These are phyloP conservation scores for Taiozyma sp. DNA, from an alignment of 1,139 yeast species.

Conservation along the genomic window DNA sequence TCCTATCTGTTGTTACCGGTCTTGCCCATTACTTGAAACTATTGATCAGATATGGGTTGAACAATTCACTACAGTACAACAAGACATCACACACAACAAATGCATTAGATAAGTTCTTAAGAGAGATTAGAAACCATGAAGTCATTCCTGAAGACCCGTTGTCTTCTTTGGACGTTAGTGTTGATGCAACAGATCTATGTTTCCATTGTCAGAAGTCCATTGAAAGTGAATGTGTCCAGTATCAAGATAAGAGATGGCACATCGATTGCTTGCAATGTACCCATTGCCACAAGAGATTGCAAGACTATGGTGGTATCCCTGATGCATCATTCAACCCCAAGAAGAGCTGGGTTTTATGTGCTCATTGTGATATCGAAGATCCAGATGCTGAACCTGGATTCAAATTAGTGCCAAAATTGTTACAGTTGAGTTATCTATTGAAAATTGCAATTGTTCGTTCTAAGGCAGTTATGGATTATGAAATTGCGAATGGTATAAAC, in stretches of 20 bases:
- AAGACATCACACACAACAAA: constrained; percentile 49
- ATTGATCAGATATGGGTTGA: constrained; percentile 74
- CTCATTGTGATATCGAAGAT: constrained; percentile 47
- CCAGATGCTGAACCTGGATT: constrained; percentile 52
- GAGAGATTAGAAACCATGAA: constrained; percentile 45
- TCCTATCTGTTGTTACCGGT: constrained; percentile 82
- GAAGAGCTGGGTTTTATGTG: constrained; percentile 43
- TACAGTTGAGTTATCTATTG: constrained; percentile 69
- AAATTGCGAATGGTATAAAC: constrained; percentile 19
- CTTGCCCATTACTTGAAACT: constrained; percentile 90
- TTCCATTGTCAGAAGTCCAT: constrained; percentile 64
- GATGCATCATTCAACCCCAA: constrained; percentile 40
- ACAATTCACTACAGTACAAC: constrained; percentile 66
- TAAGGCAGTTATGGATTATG: constrained; percentile 56
- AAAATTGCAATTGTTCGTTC: constrained; percentile 84
- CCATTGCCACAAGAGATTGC: constrained; percentile 39
- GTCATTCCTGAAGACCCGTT: constrained; percentile 36
- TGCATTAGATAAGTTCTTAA: constrained; percentile 60
- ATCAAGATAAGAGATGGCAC: constrained; percentile 76
- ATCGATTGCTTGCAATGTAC: constrained; percentile 62
- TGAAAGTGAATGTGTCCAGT: constrained; percentile 71
- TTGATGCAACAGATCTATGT: constrained; percentile 77
- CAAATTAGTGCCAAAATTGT: constrained; percentile 55
- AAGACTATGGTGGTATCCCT: constrained; percentile 31
- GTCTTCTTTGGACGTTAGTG: constrained; percentile 44